phyloP scores from a whole-genome alignment of 768 basidiomycete genomes.

The Podaxis pistillaris region DNA sequence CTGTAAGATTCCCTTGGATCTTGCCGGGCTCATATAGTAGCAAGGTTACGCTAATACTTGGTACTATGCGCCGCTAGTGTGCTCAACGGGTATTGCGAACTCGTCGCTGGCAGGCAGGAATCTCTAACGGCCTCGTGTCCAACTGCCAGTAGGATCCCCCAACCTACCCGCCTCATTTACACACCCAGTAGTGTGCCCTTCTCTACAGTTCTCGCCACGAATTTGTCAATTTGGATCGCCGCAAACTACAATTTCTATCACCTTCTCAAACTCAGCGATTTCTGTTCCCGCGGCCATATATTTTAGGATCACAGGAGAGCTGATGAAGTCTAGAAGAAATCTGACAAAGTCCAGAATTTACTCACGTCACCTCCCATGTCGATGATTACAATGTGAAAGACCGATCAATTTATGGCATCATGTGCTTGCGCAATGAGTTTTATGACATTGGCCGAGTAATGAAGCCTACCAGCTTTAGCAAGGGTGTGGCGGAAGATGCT shows the following conservation, averaged over 20 bases:
- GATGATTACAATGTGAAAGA: background rate
- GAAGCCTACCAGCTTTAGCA: background rate
- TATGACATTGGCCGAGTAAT: background rate
- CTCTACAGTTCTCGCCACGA: background rate
- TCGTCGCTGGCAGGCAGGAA: background rate
- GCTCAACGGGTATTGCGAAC: background rate
- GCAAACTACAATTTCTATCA: background rate
- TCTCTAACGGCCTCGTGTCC: background rate
- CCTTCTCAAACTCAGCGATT: background rate
- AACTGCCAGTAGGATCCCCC: background rate
- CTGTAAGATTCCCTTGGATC: background rate
- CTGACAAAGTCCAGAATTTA: background rate
- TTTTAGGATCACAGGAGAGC: too few relatives aligned
- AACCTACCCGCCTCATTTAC: background rate
- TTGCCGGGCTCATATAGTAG: background rate
- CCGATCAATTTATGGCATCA: slow-evolving; percentile 6
- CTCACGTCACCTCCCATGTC: background rate
- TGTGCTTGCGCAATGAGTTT: background rate
- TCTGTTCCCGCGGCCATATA: background rate
- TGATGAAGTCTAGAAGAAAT: background rate
- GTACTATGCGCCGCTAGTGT: background rate
- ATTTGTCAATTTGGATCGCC: background rate
- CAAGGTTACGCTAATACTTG: background rate
- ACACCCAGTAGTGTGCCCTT: background rate
- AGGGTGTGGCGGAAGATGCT: background rate